These are phyloP conservation scores for Cyclotella choctawhatcheeana DNA, from an alignment of 108 stramenopile species.

Conservation along the genomic window DNA sequence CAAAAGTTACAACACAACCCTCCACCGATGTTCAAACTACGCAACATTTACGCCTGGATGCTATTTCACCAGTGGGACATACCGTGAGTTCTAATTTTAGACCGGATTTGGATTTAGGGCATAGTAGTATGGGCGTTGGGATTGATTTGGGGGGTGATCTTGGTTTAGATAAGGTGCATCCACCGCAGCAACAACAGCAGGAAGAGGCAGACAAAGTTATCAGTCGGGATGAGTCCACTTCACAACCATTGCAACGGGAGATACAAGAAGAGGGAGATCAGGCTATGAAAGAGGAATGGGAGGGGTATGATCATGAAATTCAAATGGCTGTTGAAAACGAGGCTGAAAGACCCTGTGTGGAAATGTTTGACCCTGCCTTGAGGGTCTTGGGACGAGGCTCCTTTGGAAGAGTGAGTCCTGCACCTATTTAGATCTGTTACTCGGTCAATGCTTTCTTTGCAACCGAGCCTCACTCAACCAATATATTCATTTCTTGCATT, in stretches of 20 bases:
- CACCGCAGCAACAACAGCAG: slow-evolving; percentile 13
- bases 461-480: no score
- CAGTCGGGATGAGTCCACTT: neutral
- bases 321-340: slow-evolving; percentile 4
- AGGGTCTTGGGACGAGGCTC: slow-evolving; percentile 91
- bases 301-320: slow-evolving; percentile 17
- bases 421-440: no score
- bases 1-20: neutral
- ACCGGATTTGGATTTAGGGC: slow-evolving; percentile 5
- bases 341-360: slow-evolving; percentile 71
- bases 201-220: neutral
- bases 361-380: slow-evolving; percentile 83
- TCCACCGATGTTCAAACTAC: neutral
- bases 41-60: neutral
- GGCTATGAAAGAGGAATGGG: slow-evolving; percentile 13
- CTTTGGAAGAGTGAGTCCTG: slow-evolving; percentile 83
- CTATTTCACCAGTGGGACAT: neutral
- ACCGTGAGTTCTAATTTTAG: slow-evolving; percentile 1
- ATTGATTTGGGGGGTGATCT: neutral
- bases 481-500: no score
- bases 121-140: slow-evolving; percentile 7
- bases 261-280: neutral
- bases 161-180: neutral
- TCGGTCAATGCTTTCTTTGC: no score
- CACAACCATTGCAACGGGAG: neutral